A percentile compares a stretch with the other conserved stretches of the same genome.
phyloP scores from a whole-genome alignment of 176 grass and related monocot genomes.

The Triticum dicoccoides region DNA sequence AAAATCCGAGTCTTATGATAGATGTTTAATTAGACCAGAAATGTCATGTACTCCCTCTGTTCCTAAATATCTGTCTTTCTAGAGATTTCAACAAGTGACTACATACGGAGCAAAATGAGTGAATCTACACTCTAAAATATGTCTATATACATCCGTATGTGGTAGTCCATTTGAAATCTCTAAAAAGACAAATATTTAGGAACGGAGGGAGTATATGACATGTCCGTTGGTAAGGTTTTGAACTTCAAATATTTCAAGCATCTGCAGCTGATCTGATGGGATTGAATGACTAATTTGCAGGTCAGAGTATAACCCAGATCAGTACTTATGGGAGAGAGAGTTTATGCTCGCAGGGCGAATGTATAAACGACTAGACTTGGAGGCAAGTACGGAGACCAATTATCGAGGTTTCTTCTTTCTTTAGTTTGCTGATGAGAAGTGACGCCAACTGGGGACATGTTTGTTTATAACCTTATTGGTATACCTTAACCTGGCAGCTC shows the following conservation, averaged over 20 bases:
- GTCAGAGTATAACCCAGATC: slow-evolving; percentile 90
- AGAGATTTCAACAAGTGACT: too few species aligned
- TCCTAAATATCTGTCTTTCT: too few species aligned
- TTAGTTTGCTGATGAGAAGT: slow-evolving; percentile 39
- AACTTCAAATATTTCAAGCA: background rate
- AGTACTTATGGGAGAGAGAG: slow-evolving; percentile 95
- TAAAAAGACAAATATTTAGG: too few species aligned
- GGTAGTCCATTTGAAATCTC: too few species aligned
- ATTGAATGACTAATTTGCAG: slow-evolving; percentile 45
- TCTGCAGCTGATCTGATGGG: background rate
- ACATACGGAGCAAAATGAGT: too few species aligned
- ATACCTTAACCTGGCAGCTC: slow-evolving; percentile 57
- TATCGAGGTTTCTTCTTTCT: slow-evolving; percentile 66
- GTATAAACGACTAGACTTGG: slow-evolving; percentile 96
- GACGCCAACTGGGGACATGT: slow-evolving; percentile 12
- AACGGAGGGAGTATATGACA: background rate
- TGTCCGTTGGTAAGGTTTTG: background rate
- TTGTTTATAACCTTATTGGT: slow-evolving; percentile 31
- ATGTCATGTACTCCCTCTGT: background rate
- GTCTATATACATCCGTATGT: too few species aligned
- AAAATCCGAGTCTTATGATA: background rate
- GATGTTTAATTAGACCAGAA: slow-evolving; percentile 5
- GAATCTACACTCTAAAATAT: too few species aligned
- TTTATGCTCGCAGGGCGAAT: slow-evolving; percentile 77
- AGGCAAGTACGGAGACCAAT: slow-evolving; percentile 92